Conservation (phyloP, 2,329 filamentous ascomycete genomes). For the Colletotrichum chlorophyti region DNA sequence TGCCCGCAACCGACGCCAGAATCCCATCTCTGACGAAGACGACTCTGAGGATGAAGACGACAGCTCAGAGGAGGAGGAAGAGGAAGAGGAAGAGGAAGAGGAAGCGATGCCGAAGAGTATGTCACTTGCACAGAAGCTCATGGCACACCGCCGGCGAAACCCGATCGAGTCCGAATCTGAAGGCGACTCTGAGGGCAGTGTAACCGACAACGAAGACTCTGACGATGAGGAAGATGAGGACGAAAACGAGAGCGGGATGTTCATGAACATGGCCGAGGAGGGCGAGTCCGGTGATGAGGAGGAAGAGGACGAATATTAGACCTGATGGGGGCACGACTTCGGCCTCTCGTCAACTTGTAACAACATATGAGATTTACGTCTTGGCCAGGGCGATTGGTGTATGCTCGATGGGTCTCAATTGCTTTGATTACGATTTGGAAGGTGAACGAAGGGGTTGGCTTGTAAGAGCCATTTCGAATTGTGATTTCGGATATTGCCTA, state of each 20-base stretch:
- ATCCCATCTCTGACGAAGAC: constrained; percentile 14
- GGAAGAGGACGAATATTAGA: constrained; percentile 11
- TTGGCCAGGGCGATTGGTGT: too few relatives aligned
- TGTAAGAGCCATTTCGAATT: too few relatives aligned
- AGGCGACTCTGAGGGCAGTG: constrained; percentile 30
- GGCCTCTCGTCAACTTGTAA: too few relatives aligned
- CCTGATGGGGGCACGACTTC: too few relatives aligned
- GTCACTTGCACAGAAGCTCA: constrained; percentile 34
- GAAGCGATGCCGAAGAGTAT: constrained; percentile 21
- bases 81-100: constrained; percentile 27
- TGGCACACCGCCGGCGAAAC: constrained; percentile 29
- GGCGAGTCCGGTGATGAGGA: constrained; percentile 12
- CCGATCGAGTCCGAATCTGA: constrained; percentile 31
- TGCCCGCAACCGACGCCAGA: constrained; percentile 9
- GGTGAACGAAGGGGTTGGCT: too few relatives aligned
- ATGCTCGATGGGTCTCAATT: too few relatives aligned
- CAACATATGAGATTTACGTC: too few relatives aligned
- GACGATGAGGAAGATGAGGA: constrained; percentile 32
- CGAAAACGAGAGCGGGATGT: constrained; percentile 32
- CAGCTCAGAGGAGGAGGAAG: constrained; percentile 23
- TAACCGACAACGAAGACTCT: constrained; percentile 28
- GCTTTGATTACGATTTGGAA: too few relatives aligned
- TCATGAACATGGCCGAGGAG: constrained; percentile 43
- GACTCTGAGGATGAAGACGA: constrained; percentile 10
- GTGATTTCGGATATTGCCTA: too few relatives aligned